Evolutionary conservation across 805 yeast genomes (phyloP).

Genomic region (Cyberlindnera mississippiensis): DNA sequence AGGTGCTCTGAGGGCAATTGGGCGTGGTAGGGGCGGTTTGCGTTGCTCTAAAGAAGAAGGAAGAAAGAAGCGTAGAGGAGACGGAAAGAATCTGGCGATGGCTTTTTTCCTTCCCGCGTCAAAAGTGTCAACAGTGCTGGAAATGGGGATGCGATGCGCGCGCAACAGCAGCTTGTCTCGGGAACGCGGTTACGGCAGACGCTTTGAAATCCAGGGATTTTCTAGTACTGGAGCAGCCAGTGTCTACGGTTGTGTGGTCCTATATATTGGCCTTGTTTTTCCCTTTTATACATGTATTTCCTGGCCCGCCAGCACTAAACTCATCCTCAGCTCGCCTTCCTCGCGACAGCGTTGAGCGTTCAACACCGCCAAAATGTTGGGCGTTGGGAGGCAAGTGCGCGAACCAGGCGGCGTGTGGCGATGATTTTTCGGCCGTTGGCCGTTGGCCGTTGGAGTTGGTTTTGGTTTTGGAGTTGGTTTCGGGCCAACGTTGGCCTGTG

Average conservation of each 20-base stretch:
- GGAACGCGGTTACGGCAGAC: background rate
- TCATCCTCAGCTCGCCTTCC: background rate
- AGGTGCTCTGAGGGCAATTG: slow-evolving; percentile 8
- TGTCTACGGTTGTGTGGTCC: no score
- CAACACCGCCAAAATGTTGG: slow-evolving; percentile 18
- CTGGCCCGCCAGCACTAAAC: background rate
- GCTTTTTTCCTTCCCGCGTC: slow-evolving; percentile 12
- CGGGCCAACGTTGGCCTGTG: no score
- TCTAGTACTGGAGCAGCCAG: no score
- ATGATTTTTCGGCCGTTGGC: background rate
- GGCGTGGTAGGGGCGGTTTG: background rate
- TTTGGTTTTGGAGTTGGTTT: background rate
- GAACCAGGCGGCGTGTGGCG: slow-evolving; percentile 1
- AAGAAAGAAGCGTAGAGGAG: slow-evolving; percentile 1
- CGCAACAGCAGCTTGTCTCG: slow-evolving; percentile 1
- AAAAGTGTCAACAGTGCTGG: slow-evolving; percentile 10
- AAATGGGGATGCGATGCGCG: background rate
- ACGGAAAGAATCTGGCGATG: slow-evolving; percentile 12
- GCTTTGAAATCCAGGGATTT: no score
- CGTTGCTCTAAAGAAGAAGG: slow-evolving; percentile 3
- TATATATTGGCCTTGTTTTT: background rate
- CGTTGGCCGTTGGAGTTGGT: background rate
- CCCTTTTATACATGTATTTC: no score
- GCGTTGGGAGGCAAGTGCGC: slow-evolving; percentile 17
- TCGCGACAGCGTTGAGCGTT: slow-evolving; percentile 7